Conservation (phyloP, 176 grass and related monocot genomes). For the Bromus sterilis region DNA sequence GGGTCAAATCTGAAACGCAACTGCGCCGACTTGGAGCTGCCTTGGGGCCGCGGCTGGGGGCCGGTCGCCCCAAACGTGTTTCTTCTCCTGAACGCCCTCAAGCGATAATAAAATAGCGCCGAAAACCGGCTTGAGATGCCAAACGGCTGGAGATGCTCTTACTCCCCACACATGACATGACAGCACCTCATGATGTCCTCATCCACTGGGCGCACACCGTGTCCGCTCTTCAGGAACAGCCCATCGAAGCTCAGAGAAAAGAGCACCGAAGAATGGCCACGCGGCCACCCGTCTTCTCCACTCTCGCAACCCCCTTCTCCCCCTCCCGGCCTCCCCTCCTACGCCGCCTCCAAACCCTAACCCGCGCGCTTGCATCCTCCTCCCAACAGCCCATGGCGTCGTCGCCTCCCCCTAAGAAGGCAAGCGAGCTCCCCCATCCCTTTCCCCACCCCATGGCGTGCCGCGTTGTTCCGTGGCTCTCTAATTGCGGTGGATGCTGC, state of each 20-base stretch:
- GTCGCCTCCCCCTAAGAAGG: constrained; percentile 39
- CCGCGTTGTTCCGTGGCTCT: background rate
- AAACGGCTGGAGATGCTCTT: no score
- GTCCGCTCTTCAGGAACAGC: constrained; percentile 23
- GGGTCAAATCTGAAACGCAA: no score
- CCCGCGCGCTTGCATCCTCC: constrained; percentile 23
- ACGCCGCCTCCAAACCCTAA: constrained; percentile 33
- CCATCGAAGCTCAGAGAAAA: background rate
- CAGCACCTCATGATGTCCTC: no score
- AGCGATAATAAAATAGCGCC: no score
- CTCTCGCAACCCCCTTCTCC: background rate
- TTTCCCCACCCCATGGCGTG: background rate
- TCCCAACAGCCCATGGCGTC: constrained; percentile 46
- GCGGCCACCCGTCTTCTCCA: constrained; percentile 6
- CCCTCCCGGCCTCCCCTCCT: background rate
- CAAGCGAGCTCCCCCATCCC: background rate
- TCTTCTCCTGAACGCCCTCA: no score
- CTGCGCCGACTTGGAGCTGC: no score
- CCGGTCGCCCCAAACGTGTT: no score
- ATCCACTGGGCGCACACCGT: background rate
- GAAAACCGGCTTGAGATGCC: no score
- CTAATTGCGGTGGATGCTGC: background rate
- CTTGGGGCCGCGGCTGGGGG: no score
- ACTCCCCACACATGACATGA: no score
- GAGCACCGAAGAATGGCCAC: constrained; percentile 26